Conservation (phyloP, 139 green algal species). For the Parachlorella kessleri region DNA sequence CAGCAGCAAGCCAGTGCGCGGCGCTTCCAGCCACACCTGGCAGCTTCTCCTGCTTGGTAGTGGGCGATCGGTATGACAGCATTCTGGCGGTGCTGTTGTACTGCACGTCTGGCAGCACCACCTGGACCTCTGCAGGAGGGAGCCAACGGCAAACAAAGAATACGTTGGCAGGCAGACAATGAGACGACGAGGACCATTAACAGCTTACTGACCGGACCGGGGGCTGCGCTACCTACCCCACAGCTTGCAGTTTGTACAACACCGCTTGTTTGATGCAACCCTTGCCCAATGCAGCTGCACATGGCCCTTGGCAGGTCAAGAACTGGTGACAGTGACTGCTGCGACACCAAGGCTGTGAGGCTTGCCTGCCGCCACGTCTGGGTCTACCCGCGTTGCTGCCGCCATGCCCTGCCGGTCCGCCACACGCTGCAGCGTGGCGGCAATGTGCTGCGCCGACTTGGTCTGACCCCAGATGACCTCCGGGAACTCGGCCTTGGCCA, state of each 20-base stretch:
- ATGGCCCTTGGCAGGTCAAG: no score
- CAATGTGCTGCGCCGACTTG: slow-evolving; percentile 63
- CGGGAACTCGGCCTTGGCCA: slow-evolving; percentile 50
- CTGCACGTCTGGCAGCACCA: slow-evolving; percentile 36
- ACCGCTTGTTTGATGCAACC: no score
- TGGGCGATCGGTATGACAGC: slow-evolving; percentile 32
- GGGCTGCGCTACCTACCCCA: no score
- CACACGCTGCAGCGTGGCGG: slow-evolving; percentile 45
- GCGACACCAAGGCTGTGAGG: no score
- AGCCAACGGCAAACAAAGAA: no score
- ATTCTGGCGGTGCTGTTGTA: slow-evolving; percentile 55
- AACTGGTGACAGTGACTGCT: no score
- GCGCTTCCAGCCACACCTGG: slow-evolving; percentile 31
- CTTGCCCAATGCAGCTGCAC: no score
- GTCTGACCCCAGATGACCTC: slow-evolving; percentile 66
- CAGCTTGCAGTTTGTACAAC: no score
- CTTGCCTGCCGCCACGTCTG: slow-evolving; percentile 12
- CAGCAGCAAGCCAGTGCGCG: no score
- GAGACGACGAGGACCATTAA: no score
- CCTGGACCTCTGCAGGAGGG: slow-evolving; percentile 6
- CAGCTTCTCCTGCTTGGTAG: slow-evolving; percentile 49
- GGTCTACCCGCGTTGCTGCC: slow-evolving; percentile 65
- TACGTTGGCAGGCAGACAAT: no score
- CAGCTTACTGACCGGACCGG: no score
- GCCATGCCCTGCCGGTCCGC: slow-evolving; percentile 54